phyloP scores from a whole-genome alignment of 2,329 filamentous ascomycete species.

The Cordyceps pruinosa region DNA sequence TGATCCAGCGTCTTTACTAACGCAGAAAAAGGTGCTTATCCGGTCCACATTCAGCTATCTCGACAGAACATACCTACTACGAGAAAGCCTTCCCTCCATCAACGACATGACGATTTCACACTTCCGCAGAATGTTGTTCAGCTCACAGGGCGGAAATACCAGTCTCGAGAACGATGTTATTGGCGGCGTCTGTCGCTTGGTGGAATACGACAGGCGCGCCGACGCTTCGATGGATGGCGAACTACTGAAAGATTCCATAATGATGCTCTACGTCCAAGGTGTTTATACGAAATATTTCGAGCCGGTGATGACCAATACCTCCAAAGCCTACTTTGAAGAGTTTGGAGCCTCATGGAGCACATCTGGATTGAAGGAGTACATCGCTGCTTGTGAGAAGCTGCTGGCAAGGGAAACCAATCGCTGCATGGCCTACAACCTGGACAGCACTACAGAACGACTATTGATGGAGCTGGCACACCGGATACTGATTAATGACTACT shows the following conservation, averaged over 20 bases:
- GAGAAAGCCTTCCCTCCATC: conserved; percentile 62
- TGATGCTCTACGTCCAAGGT: conserved; percentile 78
- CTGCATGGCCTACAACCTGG: conserved; percentile 75
- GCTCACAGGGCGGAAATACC: conserved; percentile 19
- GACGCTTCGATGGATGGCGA: conserved; percentile 50
- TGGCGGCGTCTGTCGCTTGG: conserved; percentile 62
- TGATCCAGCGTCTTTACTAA: conserved; percentile 3
- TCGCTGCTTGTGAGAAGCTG: conserved; percentile 60
- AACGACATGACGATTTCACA: conserved; percentile 73
- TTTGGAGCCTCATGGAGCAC: conserved; percentile 63
- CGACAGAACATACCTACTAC: conserved; percentile 80
- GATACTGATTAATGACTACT: conserved; percentile 62
- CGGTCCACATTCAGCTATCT: conserved; percentile 90
- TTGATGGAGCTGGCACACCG: conserved; percentile 67
- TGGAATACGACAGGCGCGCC: conserved; percentile 62
- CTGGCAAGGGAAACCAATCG: conserved; percentile 66
- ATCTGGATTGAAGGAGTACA: conserved; percentile 66
- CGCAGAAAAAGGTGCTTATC: conserved; percentile 54
- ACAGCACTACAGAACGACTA: conserved; percentile 72
- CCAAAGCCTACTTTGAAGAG: conserved; percentile 58
- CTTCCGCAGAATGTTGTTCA: conserved; percentile 59
- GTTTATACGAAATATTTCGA: conserved; percentile 79
- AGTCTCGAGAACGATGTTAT: conserved; percentile 30
- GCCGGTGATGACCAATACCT: conserved; percentile 60
- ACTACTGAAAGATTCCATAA: conserved; percentile 67